Evolutionary conservation across 2,329 filamentous ascomycete genomes (phyloP), one percentile per base, ranked within the genome.

Genomic region (Sarocladium brachiariae): DNA sequence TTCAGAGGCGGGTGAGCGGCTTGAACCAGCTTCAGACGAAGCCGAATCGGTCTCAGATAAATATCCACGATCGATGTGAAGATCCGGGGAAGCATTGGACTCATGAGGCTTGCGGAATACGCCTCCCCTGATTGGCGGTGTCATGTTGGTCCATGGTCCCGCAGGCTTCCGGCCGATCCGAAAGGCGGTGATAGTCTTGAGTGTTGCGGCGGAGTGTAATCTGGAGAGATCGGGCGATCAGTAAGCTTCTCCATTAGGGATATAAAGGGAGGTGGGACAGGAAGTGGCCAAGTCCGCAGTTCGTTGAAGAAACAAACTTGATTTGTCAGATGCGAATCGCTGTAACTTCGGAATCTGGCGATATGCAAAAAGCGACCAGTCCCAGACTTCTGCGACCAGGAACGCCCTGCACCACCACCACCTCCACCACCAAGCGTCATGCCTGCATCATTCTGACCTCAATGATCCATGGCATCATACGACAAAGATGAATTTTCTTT

Each of bases 141-240:
- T 75, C 57, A 75, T 69, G 65, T 80, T 81, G 53, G 66, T 64
- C 80, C 80, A 84, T 33, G 72, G 72, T 54, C 75, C 71, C 50
- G 66, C 59, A 43, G 77, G 68, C 60, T 72, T 75, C 58, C 73
- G 75, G 57, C 80, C 81, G 57, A 84, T 80, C 57, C 77, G 77
- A 65, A 75, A 82, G 57, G 74, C 72, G 62, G 74, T 76, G 78
- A 84, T 82, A 48, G 73, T 75, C 46, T 70, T 68, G 25, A 81
- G 62, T 13, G 78, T 78, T 50, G 69, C 65, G 35, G 68, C 65
- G 34, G 71, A 74, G 61, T 84, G 81, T 63, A 81, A 83, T 55
- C 80, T 83, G 67, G 31, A 48, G 2, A 3, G n/a, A 7, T n/a
- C n/a, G 16, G 24, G 37, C 33, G 34, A 39, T 37, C 23, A 51